Evolutionary conservation across 2,329 filamentous ascomycete genomes (phyloP), one percentile per base, ranked within the genome.

Genomic region (Fusarium sarcochroum): DNA sequence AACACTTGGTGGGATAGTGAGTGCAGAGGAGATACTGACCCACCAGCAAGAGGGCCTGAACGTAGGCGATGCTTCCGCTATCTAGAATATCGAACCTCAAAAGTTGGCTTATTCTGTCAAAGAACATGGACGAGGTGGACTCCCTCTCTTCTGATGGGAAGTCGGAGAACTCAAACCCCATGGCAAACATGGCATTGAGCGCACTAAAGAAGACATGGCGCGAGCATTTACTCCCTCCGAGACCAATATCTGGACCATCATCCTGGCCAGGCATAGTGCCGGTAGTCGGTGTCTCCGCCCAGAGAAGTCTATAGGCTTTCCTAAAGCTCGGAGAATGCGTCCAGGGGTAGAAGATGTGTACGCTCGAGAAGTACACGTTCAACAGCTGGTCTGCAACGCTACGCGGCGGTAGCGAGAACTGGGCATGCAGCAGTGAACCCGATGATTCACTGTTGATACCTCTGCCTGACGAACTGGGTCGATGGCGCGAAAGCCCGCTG

Each of bases 331-430:
- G 38, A 6, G 56, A 61, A 4, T 61, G 56, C 3, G 32, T 45
- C 58, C 56, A 61, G 0, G 58, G 58, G n/a, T 61, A 61, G 0
- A 61, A 41, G 0, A 61, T 61, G 2, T 61, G 58, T 3, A 53
- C 56, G 0, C 1, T 60, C 0, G 45, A 34, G 1, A 61, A 61
- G 11, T 61, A 61, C 0, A 61, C 7, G 8, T 61, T 3, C 0
- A 61, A 27, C 0, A 61, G 32, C 1, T 32, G 38, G 0, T 61
- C 58, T 0, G 58, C 58, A 1, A 61, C 34, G 0, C 61, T 56
- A 9, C 58, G 27, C 2, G 58, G 58, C 0, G 58, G 58, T 0
- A 61, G 14, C 0, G 56, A 46, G 15, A 40, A 61, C 0, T 61
- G 35, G 18, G 3, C 27, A 46, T 25, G 21, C 6, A 30, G 10